These are phyloP conservation scores for Termitomyces sp. DNA, from an alignment of 768 basidiomycete genomes.

Conservation along the genomic window DNA sequence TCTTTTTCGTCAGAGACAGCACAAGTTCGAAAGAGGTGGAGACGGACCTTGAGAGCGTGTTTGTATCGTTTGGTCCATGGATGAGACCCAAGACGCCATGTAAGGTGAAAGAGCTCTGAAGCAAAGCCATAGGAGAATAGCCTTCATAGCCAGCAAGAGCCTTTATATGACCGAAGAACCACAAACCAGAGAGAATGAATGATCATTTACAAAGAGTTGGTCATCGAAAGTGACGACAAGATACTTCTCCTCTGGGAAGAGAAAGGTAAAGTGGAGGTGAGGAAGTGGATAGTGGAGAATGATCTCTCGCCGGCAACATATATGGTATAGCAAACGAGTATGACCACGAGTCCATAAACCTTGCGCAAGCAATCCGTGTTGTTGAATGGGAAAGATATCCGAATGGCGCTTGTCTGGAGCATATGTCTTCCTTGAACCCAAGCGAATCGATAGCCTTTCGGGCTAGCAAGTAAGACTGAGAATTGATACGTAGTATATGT, in stretches of 20 bases:
- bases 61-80: conserved; percentile 18
- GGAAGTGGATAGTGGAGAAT: neutral
- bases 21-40: neutral
- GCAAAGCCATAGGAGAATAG: conserved; percentile 8
- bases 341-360: neutral
- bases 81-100: conserved; percentile 4
- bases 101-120: neutral
- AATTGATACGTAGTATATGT: neutral
- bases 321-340: neutral
- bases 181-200: neutral
- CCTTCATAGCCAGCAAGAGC: neutral
- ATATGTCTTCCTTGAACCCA: neutral
- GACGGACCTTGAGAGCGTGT: conserved; percentile 7
- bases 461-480: neutral
- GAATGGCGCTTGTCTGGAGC: neutral
- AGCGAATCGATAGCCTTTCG: neutral
- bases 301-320: neutral
- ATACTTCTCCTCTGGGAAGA: neutral
- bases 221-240: neutral
- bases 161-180: conserved; percentile 7
- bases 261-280: neutral
- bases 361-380: neutral
- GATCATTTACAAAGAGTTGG: neutral
- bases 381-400: neutral
- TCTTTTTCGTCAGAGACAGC: neutral